Conservation (phyloP, 1,284 basidiomycete genomes). For the Boletus semigastroideus region DNA sequence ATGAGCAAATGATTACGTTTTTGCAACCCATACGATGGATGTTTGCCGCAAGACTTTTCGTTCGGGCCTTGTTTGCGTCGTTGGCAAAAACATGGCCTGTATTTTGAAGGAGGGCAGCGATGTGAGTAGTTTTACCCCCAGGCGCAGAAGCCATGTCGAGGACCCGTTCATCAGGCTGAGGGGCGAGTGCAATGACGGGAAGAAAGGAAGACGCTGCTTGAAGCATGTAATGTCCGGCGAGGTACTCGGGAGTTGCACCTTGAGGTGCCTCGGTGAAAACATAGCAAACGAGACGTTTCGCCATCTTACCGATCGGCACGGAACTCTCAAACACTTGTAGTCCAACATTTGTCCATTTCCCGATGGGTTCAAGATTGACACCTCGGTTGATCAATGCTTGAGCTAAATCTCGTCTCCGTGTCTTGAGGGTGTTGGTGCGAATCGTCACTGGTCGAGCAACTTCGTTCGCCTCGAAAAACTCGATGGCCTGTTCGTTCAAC, state of each 20-base stretch:
- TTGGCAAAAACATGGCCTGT: conserved; percentile 99
- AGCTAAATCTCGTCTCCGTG: conserved; percentile 90
- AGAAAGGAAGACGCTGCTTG: conserved; percentile 99
- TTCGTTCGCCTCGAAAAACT: conserved; percentile 99
- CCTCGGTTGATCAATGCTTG: conserved; percentile 95
- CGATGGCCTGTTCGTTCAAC: conserved; percentile 71
- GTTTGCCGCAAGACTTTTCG: conserved; percentile 96
- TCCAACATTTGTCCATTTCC: conserved; percentile 98
- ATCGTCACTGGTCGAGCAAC: conserved; percentile 96
- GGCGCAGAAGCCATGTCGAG: conserved; percentile 99
- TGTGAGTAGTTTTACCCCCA: conserved; percentile 96
- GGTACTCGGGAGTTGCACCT: conserved; percentile 97
- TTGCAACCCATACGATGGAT: conserved; percentile 97
- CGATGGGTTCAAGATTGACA: conserved; percentile 96
- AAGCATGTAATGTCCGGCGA: conserved; percentile 99
- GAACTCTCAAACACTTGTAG: conserved; percentile 96
- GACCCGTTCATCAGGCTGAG: conserved; percentile 91
- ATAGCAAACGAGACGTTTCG: background rate
- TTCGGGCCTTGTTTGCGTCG: conserved; percentile 92
- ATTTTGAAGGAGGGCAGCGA: conserved; percentile 95
- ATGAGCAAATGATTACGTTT: conserved; percentile 96
- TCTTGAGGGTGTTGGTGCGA: conserved; percentile 95
- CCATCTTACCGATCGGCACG: conserved; percentile 79
- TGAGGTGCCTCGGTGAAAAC: conserved; percentile 3
- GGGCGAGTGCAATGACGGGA: conserved; percentile 95